Conservation (phyloP, 1,284 basidiomycete species). For the Hypsizygus ulmarius region DNA sequence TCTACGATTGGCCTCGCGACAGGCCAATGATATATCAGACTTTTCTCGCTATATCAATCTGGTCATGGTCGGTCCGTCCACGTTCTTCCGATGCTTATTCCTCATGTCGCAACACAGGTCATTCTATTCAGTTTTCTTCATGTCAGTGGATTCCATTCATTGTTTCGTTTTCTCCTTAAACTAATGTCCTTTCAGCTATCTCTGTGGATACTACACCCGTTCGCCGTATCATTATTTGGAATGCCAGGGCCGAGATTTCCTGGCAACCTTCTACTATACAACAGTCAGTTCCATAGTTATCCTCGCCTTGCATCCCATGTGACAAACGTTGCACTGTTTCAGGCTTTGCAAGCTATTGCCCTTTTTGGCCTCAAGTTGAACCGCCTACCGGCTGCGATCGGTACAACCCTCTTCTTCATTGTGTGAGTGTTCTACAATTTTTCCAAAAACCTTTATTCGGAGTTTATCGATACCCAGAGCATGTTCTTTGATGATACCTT, state of each 20-base stretch:
- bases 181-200: conserved; percentile 38
- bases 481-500: conserved; percentile 53
- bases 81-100: neutral
- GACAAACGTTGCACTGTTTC: conserved; percentile 26
- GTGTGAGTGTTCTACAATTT: conserved; percentile 41
- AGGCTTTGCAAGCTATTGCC: conserved; percentile 73
- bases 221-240: conserved; percentile 26
- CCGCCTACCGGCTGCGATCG: conserved; percentile 62
- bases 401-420: conserved; percentile 56
- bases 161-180: neutral
- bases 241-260: conserved; percentile 55
- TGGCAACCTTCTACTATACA: conserved; percentile 65
- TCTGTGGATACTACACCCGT: conserved; percentile 52
- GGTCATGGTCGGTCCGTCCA: conserved; percentile 18
- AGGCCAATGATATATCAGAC: conserved; percentile 59
- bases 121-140: conserved; percentile 52
- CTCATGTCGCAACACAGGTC: conserved; percentile 31
- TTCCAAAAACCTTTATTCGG: neutral
- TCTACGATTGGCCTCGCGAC: conserved; percentile 68
- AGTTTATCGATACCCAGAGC: conserved; percentile 34
- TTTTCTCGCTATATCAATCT: conserved; percentile 28
- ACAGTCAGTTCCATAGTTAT: conserved; percentile 22
- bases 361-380: conserved; percentile 74
- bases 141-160: conserved; percentile 38
- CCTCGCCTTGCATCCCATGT: conserved; percentile 5